phyloP scores from a whole-genome alignment of 2,329 filamentous ascomycete genomes.

The Scedosporium boydii region DNA sequence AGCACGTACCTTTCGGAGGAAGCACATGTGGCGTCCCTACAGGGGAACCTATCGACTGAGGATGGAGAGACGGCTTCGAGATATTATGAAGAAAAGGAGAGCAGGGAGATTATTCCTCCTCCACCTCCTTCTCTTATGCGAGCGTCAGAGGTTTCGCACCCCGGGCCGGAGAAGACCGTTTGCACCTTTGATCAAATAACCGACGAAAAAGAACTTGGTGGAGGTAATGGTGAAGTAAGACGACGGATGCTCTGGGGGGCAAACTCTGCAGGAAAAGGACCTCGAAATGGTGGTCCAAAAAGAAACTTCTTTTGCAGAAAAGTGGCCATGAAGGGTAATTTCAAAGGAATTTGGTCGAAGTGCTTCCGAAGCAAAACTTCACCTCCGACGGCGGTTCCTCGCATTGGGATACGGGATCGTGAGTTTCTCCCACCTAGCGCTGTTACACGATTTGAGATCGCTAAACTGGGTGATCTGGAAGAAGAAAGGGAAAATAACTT shows the following conservation, averaged over 20 bases:
- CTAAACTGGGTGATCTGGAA: background rate
- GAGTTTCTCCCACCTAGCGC: background rate
- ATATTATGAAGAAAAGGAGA: no score
- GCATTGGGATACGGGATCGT: background rate
- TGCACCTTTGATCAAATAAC: background rate
- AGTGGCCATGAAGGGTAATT: no score
- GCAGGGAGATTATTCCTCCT: background rate
- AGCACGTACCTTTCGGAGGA: conserved; percentile 3
- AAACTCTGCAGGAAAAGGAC: no score
- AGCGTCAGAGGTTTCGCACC: background rate
- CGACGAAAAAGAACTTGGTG: no score
- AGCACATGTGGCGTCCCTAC: conserved; percentile 3
- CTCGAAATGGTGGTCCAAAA: no score
- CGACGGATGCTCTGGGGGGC: no score
- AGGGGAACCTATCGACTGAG: background rate
- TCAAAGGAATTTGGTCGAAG: no score
- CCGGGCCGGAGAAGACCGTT: background rate
- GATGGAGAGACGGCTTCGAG: background rate
- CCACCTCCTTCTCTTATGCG: background rate
- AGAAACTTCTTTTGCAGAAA: no score
- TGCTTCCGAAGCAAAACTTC: no score
- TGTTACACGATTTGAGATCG: background rate
- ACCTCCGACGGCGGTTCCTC: no score
- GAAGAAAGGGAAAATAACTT: conserved; percentile 3
- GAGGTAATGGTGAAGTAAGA: no score